Evolutionary conservation across 2,329 filamentous ascomycete genomes (phyloP).

Genomic region (Claviceps citrina): DNA sequence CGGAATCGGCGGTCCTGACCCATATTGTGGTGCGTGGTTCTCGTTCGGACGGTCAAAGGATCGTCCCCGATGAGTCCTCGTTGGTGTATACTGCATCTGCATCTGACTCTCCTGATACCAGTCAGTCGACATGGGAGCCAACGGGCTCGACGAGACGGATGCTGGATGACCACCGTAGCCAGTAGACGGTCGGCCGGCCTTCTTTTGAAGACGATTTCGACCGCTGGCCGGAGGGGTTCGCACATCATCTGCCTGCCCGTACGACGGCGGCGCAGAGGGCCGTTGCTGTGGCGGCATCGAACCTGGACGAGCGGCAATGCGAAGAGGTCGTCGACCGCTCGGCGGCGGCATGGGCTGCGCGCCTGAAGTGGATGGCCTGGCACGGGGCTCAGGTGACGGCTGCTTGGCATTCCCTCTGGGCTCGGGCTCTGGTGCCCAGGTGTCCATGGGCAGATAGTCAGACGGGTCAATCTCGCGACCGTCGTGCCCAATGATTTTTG

Average conservation of each 20-base stretch:
- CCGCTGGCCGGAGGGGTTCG: constrained; percentile 23
- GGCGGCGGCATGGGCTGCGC: constrained; percentile 36
- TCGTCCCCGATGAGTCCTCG: constrained; percentile 26
- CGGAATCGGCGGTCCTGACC: constrained; percentile 42
- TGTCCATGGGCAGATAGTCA: constrained; percentile 62
- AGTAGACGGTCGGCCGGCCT: constrained; percentile 30
- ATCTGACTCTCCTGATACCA: constrained; percentile 32
- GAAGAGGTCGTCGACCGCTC: constrained; percentile 35
- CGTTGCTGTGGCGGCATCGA: constrained; percentile 21
- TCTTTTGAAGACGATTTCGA: constrained; percentile 52
- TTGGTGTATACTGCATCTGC: constrained; percentile 19
- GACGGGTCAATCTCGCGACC: constrained; percentile 66
- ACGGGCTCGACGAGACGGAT: constrained; percentile 29
- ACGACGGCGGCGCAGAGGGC: constrained; percentile 12
- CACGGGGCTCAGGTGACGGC: constrained; percentile 17
- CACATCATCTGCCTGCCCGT: constrained; percentile 17
- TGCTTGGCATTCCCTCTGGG: constrained; percentile 22
- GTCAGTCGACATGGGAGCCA: constrained; percentile 37
- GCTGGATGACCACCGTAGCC: constrained; percentile 20
- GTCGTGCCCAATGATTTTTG: constrained; percentile 61
- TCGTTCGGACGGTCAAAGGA: constrained; percentile 40
- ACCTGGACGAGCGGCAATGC: constrained; percentile 34
- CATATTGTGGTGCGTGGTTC: constrained; percentile 31
- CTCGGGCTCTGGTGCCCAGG: constrained; percentile 64
- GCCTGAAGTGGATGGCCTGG: constrained; percentile 34